Percentiles rank a stretch among this genome's conserved stretches.
These are phyloP conservation scores for Exsudoporus floridanus DNA, from an alignment of 1,284 basidiomycete genomes.

Conservation along the genomic window DNA sequence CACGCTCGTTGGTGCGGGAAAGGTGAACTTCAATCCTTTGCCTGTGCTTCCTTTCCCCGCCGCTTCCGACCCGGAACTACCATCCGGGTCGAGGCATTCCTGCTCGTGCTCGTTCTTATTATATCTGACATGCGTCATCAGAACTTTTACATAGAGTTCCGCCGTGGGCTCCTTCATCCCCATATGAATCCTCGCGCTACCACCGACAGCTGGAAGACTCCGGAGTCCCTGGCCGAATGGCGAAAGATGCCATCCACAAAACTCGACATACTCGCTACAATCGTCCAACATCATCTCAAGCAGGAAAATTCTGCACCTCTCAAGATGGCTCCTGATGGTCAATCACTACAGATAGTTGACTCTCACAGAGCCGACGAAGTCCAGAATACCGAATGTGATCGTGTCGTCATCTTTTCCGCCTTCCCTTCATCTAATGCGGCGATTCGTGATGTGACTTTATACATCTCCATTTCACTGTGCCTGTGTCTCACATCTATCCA, in stretches of 20 bases:
- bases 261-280: not conserved
- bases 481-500: not conserved
- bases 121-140: too few relatives aligned
- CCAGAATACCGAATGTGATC: not conserved
- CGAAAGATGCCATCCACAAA: not conserved
- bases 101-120: too few relatives aligned
- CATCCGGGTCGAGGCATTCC: too few relatives aligned
- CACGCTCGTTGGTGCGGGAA: not conserved
- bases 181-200: not conserved
- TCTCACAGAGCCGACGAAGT: not conserved
- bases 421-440: conserved; percentile 16
- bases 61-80: too few relatives aligned
- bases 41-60: too few relatives aligned
- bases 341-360: not conserved
- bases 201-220: not conserved
- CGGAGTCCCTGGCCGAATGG: not conserved
- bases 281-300: not conserved
- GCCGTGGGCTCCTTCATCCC: conserved; percentile 2
- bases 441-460: conserved; percentile 8
- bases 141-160: conserved; percentile 18
- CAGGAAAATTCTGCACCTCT: not conserved
- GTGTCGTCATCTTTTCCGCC: conserved; percentile 18
- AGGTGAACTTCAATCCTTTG: not conserved
- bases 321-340: not conserved
- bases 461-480: too few relatives aligned